phyloP scores from a whole-genome alignment of 23 red algal genomes.

The Pyropia haitanensis region DNA sequence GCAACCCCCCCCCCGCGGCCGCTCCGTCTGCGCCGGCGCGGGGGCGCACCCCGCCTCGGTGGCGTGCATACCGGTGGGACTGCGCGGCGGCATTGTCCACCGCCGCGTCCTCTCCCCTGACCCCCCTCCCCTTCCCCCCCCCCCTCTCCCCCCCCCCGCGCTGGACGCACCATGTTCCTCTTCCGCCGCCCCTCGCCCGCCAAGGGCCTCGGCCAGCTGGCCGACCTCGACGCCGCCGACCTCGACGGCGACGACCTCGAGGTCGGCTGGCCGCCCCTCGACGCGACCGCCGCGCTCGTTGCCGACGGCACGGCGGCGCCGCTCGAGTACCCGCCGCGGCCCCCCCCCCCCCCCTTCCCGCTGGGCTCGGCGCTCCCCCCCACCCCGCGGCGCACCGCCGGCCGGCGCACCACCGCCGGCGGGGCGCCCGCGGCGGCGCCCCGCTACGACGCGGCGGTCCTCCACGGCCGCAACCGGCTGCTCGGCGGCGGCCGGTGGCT shows the following conservation, averaged over 20 bases:
- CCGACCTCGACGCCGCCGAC: not conserved
- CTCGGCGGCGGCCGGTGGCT: slow-evolving; percentile 26
- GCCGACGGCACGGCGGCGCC: not conserved
- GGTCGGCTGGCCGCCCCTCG: not conserved
- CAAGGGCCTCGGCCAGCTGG: slow-evolving; percentile 2
- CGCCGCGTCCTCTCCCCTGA: not conserved
- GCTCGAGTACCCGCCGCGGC: not conserved
- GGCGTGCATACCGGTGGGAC: too few relatives aligned
- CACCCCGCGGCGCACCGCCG: too few relatives aligned
- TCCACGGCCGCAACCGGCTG: too few relatives aligned
- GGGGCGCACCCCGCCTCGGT: too few relatives aligned
- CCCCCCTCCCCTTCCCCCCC: not conserved
- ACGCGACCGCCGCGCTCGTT: not conserved
- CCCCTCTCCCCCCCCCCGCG: not conserved
- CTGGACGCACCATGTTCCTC: not conserved
- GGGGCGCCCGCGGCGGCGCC: too few relatives aligned
- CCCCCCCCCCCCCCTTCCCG: too few relatives aligned
- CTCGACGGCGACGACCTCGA: not conserved
- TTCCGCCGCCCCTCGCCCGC: too few relatives aligned
- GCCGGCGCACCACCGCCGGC: too few relatives aligned
- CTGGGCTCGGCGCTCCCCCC: too few relatives aligned
- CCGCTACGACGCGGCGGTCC: too few relatives aligned
- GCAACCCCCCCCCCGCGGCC: too few relatives aligned
- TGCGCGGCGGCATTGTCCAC: not conserved
- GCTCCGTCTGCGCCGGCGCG: too few relatives aligned